Evolutionary conservation across 2,329 filamentous ascomycete species (phyloP), one percentile per base, ranked within the genome.

Genomic region (Decorospora gaudefroyi): DNA sequence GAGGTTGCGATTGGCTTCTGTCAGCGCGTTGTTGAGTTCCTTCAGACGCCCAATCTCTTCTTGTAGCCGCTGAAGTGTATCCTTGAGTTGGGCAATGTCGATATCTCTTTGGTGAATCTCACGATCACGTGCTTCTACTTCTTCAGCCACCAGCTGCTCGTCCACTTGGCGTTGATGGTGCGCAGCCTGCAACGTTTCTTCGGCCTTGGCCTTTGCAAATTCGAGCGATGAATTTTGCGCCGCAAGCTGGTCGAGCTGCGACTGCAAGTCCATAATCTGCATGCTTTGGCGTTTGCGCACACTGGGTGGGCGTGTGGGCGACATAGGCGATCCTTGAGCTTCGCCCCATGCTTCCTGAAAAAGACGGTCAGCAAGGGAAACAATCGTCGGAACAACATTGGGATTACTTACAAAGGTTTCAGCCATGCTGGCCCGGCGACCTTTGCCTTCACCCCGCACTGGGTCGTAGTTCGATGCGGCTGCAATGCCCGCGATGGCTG

Each of bases 201-300:
- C 88, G 41, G 87, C 82, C 34, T 82, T 81, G 39, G 79, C 72
- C 59, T 86, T 86, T 31, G 88, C 86, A 34, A 91, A 86, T 58
- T 83, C 79, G 18, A 99, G 83, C 51, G 83, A 76, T 43, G 86
- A 84, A 66, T 97, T 97, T 69, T 99, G 92, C 15, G 86, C 84
- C 27, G 87, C 77, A 54, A 99, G 78, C 70, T 92, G 86, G 59
- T 96, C 90, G 61, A 99, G 81, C 63, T 82, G 84, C 48, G 82
- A 79, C 76, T 97, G 90, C 66, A 99, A 84, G 63, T 99, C 92
- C 66, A 81, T 74, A 49, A 97, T 84, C 74, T 97, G 92, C 85
- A 97, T 92, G 79, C 92, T 97, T 74, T 96, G 93, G 67, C 92
- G 88, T 68, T 92, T 91, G 62, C 92, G 91, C 82, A 99, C 88